phyloP scores from a whole-genome alignment of 768 basidiomycete genomes.

The Cystobasidium ongulense region DNA sequence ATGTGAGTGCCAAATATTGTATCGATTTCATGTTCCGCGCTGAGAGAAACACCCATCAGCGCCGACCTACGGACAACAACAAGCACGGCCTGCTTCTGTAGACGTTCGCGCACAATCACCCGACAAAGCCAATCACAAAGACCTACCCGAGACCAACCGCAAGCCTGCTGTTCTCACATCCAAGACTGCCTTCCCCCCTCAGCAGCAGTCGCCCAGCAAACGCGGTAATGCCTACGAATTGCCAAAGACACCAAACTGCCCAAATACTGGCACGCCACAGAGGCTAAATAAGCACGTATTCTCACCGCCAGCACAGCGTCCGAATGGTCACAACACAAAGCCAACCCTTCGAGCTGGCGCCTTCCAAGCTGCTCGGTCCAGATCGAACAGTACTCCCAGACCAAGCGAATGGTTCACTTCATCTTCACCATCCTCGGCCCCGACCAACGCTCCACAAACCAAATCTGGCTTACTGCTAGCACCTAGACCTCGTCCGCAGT shows the following conservation, averaged over 20 bases:
- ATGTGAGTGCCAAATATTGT: not conserved
- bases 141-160: not conserved
- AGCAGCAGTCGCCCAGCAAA: not conserved
- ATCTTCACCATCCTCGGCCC: not conserved
- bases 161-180: not conserved
- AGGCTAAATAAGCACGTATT: not conserved
- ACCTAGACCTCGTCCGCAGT: not conserved
- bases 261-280: slow-evolving; percentile 3
- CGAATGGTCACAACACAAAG: not conserved
- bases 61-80: not conserved
- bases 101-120: not conserved
- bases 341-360: slow-evolving; percentile 12
- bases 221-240: not conserved
- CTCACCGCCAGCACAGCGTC: not conserved
- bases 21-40: too few species aligned
- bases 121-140: not conserved
- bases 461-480: not conserved
- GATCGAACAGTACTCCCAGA: slow-evolving; percentile 11
- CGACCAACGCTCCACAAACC: not conserved
- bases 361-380: not conserved
- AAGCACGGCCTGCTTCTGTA: not conserved
- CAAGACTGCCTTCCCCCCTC: not conserved
- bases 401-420: not conserved
- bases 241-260: not conserved
- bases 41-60: too few species aligned